Conservation (phyloP, 495 filamentous ascomycete species). For the Ramalina intermedia region DNA sequence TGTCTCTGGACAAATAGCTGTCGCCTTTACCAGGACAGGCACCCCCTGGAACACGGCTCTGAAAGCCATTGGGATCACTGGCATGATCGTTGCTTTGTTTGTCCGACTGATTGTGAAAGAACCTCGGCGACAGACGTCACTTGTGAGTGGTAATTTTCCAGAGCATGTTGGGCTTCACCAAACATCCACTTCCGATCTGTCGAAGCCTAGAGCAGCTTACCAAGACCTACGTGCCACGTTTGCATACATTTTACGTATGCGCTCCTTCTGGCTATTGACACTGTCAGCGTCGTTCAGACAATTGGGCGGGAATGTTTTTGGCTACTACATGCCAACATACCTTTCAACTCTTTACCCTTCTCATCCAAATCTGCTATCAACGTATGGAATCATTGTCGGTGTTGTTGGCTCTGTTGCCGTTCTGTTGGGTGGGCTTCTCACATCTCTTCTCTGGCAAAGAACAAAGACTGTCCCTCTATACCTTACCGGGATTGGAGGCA, state of each 20-base stretch:
- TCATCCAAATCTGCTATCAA: constrained; percentile 9
- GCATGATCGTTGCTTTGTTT: constrained; percentile 17
- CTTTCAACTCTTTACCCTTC: constrained; percentile 14
- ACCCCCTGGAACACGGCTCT: constrained; percentile 17
- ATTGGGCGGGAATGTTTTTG: constrained; percentile 19
- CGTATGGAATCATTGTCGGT: constrained; percentile 23
- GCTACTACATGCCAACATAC: constrained; percentile 23
- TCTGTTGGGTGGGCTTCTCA: constrained; percentile 16
- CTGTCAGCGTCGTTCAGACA: constrained; percentile 16
- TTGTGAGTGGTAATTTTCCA: constrained; percentile 1
- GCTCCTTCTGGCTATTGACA: constrained; percentile 20
- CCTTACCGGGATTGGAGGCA: constrained; percentile 20
- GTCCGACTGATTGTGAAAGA: constrained; percentile 16
- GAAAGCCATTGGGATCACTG: constrained; percentile 19
- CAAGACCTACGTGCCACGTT: constrained; percentile 11
- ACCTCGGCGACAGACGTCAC: constrained; percentile 10
- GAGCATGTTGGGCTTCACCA: background rate
- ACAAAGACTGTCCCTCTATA: constrained; percentile 17
- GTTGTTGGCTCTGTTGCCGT: constrained; percentile 20
- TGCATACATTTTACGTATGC: constrained; percentile 16
- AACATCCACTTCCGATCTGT: background rate
- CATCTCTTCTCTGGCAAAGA: constrained; percentile 12
- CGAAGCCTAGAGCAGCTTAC: constrained; percentile 4
- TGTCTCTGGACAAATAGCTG: constrained; percentile 18
- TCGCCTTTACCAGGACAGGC: constrained; percentile 13